Conservation (phyloP, 2,329 filamentous ascomycete genomes). For the Xenoacremonium recifei region DNA sequence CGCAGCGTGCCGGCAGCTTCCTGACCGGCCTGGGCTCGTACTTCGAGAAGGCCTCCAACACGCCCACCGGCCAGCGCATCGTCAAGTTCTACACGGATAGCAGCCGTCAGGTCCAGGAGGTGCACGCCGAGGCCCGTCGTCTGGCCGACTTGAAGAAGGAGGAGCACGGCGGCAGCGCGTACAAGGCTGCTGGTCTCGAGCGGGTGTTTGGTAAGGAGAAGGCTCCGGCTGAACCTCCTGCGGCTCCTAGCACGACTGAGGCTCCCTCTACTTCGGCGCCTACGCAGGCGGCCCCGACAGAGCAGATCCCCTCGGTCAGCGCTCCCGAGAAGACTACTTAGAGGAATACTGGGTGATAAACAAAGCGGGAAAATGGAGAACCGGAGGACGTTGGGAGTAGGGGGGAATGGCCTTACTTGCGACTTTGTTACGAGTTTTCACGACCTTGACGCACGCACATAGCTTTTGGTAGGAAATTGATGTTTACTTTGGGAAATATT, state of each 20-base stretch:
- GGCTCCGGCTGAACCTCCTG: conserved; percentile 15
- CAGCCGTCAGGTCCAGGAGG: conserved; percentile 88
- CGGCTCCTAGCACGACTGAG: conserved; percentile 13
- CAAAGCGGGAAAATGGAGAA: conserved; percentile 7
- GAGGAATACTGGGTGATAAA: conserved; percentile 14
- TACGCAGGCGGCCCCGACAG: conserved; percentile 17
- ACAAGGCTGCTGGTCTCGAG: conserved; percentile 58
- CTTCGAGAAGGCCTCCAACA: conserved; percentile 89
- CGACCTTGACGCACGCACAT: conserved; percentile 19
- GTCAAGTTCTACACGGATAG: conserved; percentile 83
- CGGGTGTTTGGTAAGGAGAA: conserved; percentile 57
- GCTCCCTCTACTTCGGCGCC: conserved; percentile 13
- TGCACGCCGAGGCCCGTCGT: conserved; percentile 86
- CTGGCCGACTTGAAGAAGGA: conserved; percentile 84
- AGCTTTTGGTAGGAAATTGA: conserved; percentile 14
- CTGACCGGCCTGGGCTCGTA: conserved; percentile 74
- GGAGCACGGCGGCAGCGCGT: conserved; percentile 56
- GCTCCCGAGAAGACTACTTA: conserved; percentile 27
- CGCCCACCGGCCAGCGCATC: conserved; percentile 84
- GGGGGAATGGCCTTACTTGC: not conserved
- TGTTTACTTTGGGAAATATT: conserved; percentile 9
- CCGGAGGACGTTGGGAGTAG: not conserved
- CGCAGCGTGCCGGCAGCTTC: conserved; percentile 65
- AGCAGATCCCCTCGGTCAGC: conserved; percentile 19
- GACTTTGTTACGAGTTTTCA: conserved; percentile 19